These are phyloP conservation scores for Prinsepia uniflora DNA, from an alignment of 306 rosid species.

Conservation along the genomic window DNA sequence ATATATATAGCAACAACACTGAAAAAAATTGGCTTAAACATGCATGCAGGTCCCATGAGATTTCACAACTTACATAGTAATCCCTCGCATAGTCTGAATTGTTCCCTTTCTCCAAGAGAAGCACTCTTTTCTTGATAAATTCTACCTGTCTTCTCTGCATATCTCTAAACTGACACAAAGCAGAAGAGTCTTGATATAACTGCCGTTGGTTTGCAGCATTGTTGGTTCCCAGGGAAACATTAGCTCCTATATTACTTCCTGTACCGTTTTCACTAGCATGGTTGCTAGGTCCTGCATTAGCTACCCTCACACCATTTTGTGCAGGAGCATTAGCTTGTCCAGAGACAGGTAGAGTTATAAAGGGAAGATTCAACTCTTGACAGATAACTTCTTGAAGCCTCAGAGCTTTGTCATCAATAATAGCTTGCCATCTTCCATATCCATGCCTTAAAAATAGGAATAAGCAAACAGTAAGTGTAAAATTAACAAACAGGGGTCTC, in stretches of 20 bases:
- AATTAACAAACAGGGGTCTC: neutral
- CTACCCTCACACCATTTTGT: conserved; percentile 54
- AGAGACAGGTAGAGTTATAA: conserved; percentile 59
- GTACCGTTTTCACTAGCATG: conserved; percentile 65
- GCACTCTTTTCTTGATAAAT: conserved; percentile 90
- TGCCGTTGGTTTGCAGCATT: conserved; percentile 58
- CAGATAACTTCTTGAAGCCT: conserved; percentile 86
- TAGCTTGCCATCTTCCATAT: conserved; percentile 99
- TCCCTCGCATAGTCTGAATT: conserved; percentile 84
- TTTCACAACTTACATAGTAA: conserved; percentile 63
- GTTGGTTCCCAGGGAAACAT: conserved; percentile 53
- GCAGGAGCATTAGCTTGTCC: conserved; percentile 61
- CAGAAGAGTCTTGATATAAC: conserved; percentile 57
- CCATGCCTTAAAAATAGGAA: conserved; percentile 64
- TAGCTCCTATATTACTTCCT: conserved; percentile 45
- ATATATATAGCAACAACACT: neutral
- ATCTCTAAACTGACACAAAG: conserved; percentile 71
- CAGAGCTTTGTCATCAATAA: conserved; percentile 87
- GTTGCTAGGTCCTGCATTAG: conserved; percentile 39
- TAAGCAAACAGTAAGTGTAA: conserved; percentile 16
- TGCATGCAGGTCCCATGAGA: conserved; percentile 14
- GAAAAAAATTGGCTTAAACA: neutral
- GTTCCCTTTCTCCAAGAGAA: conserved; percentile 92
- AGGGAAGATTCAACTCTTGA: conserved; percentile 90
- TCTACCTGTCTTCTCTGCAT: conserved; percentile 97